phyloP scores from a whole-genome alignment of 805 yeast genomes.

The Candida parachauliodes region DNA sequence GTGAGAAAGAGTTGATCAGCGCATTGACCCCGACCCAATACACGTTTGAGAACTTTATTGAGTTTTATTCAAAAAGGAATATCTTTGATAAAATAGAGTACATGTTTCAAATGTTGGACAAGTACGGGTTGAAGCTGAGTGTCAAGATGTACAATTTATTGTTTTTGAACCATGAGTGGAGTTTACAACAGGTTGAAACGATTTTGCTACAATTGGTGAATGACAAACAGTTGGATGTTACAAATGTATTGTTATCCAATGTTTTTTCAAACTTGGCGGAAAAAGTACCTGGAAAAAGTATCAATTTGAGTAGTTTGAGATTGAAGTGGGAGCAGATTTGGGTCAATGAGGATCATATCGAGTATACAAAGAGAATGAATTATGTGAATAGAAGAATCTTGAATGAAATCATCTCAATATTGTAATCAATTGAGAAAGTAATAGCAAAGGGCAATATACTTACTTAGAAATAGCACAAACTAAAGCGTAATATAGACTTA shows the following conservation, averaged over 20 bases:
- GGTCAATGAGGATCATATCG: neutral
- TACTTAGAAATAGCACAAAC: no score
- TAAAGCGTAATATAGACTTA: no score
- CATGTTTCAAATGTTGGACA: no score
- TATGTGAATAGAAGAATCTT: slow-evolving; percentile 1
- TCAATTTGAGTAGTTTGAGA: neutral
- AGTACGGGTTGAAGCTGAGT: no score
- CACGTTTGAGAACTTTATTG: slow-evolving; percentile 22
- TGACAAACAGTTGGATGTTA: no score
- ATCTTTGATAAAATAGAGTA: slow-evolving; percentile 13
- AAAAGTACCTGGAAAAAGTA: no score
- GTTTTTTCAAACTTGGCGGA: no score
- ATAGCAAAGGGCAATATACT: neutral
- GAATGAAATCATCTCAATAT: neutral
- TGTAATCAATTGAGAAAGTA: neutral
- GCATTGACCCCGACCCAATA: slow-evolving; percentile 20
- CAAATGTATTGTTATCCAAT: no score
- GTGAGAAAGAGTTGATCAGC: slow-evolving; percentile 8
- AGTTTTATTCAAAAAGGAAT: slow-evolving; percentile 12
- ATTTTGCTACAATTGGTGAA: no score
- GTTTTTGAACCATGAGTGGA: no score
- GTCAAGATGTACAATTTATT: no score
- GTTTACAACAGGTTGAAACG: no score
- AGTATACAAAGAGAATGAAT: neutral
- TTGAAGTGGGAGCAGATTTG: neutral